Evolutionary conservation across 2,329 filamentous ascomycete species (phyloP), one percentile per base, ranked within the genome.

Genomic region (Hypoxylon sp.): DNA sequence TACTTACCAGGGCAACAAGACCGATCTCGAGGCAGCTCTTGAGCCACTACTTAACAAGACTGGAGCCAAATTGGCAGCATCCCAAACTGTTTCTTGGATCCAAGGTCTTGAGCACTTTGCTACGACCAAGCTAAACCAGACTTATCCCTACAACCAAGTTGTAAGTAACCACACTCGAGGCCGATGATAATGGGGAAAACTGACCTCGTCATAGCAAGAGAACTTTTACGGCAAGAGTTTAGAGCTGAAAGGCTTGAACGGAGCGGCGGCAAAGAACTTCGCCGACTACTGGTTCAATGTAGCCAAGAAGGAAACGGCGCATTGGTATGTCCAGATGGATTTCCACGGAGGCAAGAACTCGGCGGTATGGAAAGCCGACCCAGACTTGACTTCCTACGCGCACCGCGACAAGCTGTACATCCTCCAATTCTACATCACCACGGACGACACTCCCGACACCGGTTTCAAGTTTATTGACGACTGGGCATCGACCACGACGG

Each of bases 361-460:
- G 32, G 70, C 69, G 16, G 65, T 76, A 4, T 60, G 65, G 45
- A 59, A 62, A 16, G 60, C 61, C 0, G 58, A 66, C 8, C 56
- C 55, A 9, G 55, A 66, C n/a, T 51, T 65, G 15, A 70, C 73
- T 5, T 66, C 72, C 5, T 76, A 76, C 35, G 71, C 70, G 5
- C 73, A 75, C 55, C 71, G 72, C n/a, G 71, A 74, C 50, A 74
- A 74, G 56, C 71, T 80, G 41, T 71, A 79, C 21, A 78, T 82
- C 52, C 72, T 77, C 11, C 74, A 79, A 48, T 74, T 79, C 42
- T 74, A 75, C 42, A 77, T 80, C 58, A 59, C 58, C 35, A 58
- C 51, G n/a, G 55, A 34, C 15, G 51, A 69, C 64, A 62, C 75
- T 66, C 56, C 66, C 2, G 49, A 57, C 12, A 44, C 51, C 2